Base-by-base conservation (phyloP, 2,329 filamentous ascomycete species). In the Gaeumannomyces sp. region DNA sequence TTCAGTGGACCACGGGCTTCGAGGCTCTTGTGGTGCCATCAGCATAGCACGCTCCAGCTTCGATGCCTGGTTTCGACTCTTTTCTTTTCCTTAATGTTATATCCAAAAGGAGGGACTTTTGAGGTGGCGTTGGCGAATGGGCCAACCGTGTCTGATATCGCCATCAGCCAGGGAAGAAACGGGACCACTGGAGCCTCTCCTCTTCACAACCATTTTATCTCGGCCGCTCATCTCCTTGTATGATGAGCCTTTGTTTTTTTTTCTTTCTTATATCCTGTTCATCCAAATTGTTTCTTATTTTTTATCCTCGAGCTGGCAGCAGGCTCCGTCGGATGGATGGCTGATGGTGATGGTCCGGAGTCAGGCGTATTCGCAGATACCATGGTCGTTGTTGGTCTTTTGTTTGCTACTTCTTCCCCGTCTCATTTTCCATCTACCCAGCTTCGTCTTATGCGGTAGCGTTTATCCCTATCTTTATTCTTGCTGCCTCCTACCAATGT, bases 281-380 rank as follows among this genome's bases (percentile, higher is more conserved):
- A 45, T 53, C 45, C 22, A 53, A 53, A 53, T 11, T 53, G 45
- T 53, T 22, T 38, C 16, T 38, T 35, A 35, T 53, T 25, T 25
- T 25, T 10, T 53, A 25, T 53, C 19, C n/a, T 53, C 7, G 45
- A 53, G 45, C 45, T 53, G 45, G 45, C 45, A 53, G 45, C 7
- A 53, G 45, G 45, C 45, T 53, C 45, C 45, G 45, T 10, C 7
- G 22, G 45, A 53, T 22, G 45, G n/a, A n/a, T 11, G 45, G 45
- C 45, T 53, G 45, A 25, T 53, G 45, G 45, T 53, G 45, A 53
- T 53, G 22, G 45, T 53, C 45, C 45, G 45, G 45, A 53, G 45
- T 53, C 45, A 53, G 45, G 45, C 45, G 45, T 53, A 53, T 53
- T 53, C 45, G 45, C 45, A 53, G 45, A 53, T 53, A 53, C 45